Evolutionary conservation across 495 filamentous ascomycete species (phyloP).

Genomic region (Tuber aestivum): DNA sequence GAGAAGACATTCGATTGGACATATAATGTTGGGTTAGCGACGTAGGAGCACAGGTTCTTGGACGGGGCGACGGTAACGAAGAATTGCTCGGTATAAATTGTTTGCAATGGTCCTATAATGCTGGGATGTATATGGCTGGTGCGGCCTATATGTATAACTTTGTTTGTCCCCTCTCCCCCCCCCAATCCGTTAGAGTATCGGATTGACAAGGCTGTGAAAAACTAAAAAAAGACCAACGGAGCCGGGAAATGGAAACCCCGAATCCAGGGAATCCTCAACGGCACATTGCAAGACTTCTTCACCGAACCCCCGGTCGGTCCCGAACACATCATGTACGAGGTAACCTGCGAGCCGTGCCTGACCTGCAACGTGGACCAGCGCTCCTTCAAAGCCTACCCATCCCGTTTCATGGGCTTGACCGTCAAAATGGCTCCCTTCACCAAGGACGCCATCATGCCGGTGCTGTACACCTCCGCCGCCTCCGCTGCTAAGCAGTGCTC

Average conservation of each 20-base stretch:
- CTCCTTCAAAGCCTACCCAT: slow-evolving; percentile 73
- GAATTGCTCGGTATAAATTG: slow-evolving; percentile 52
- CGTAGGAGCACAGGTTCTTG: slow-evolving; percentile 51
- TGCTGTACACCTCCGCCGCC: slow-evolving; percentile 56
- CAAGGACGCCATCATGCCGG: slow-evolving; percentile 54
- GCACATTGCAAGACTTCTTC: slow-evolving; percentile 54
- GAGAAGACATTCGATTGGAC: slow-evolving; percentile 65
- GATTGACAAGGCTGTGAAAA: slow-evolving; percentile 22
- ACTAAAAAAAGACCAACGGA: too few species aligned
- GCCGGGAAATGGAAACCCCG: slow-evolving; percentile 51
- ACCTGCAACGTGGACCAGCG: slow-evolving; percentile 67
- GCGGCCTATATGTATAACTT: slow-evolving; percentile 65
- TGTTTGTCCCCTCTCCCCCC: slow-evolving; percentile 40
- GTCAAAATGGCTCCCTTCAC: slow-evolving; percentile 66
- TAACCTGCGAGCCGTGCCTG: slow-evolving; percentile 60
- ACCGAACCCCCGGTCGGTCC: slow-evolving; percentile 43
- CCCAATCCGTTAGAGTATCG: background rate
- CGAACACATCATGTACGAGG: slow-evolving; percentile 57
- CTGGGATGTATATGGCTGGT: slow-evolving; percentile 60
- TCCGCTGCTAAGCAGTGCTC: slow-evolving; percentile 63
- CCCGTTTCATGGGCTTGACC: slow-evolving; percentile 67
- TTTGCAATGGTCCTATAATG: slow-evolving; percentile 65
- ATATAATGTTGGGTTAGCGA: slow-evolving; percentile 50
- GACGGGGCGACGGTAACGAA: slow-evolving; percentile 52
- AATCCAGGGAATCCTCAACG: slow-evolving; percentile 52